Conservation (phyloP, 305 asterid species). For the Solanum hybrid region DNA sequence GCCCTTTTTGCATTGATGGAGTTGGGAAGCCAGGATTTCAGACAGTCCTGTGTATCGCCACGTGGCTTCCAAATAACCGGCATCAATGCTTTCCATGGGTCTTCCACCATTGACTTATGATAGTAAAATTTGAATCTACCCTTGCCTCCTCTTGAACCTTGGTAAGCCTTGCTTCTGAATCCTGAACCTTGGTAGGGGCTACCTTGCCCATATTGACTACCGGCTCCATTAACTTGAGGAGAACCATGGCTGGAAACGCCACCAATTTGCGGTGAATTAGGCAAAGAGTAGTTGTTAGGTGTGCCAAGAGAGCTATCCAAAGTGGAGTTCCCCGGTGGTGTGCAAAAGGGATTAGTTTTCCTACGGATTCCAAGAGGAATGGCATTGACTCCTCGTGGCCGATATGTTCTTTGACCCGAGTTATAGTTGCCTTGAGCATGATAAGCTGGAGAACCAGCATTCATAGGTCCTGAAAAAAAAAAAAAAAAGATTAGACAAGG, state of each 20-base stretch:
- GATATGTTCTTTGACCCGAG: conserved; percentile 22
- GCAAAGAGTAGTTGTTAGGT: conserved; percentile 11
- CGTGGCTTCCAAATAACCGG: conserved; percentile 11
- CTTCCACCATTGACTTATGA: conserved; percentile 9
- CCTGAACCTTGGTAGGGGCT: conserved; percentile 27
- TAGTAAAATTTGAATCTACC: not conserved
- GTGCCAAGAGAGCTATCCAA: conserved; percentile 25
- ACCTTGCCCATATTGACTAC: conserved; percentile 22
- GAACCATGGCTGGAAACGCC: conserved; percentile 7
- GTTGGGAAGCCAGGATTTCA: conserved; percentile 39
- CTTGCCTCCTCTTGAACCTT: conserved; percentile 29
- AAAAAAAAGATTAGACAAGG: not conserved
- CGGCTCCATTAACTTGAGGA: conserved; percentile 13
- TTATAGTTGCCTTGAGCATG: conserved; percentile 23
- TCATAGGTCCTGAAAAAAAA: conserved; percentile 30
- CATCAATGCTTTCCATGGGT: conserved; percentile 4
- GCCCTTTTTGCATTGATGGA: conserved; percentile 43
- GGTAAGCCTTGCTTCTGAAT: conserved; percentile 16
- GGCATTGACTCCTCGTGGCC: conserved; percentile 24
- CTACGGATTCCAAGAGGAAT: conserved; percentile 19
- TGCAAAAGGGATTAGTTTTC: conserved; percentile 17
- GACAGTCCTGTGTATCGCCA: conserved; percentile 7
- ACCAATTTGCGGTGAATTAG: conserved; percentile 28
- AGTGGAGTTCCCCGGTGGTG: conserved; percentile 25
- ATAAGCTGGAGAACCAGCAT: conserved; percentile 22